Base-by-base conservation (phyloP, 441 rosid genomes). In the Oxalis stricta region DNA sequence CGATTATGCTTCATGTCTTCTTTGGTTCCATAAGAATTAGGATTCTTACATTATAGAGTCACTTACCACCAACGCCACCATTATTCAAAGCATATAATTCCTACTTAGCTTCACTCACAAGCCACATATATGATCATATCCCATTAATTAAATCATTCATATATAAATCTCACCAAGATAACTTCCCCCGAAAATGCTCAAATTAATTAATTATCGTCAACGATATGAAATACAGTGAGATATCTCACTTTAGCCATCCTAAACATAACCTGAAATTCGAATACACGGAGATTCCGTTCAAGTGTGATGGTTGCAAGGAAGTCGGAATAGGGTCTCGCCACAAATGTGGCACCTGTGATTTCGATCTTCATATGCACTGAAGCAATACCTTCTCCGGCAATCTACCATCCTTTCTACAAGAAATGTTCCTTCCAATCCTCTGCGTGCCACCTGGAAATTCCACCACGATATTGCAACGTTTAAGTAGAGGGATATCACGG, bases 271-370 rank as follows among this genome's bases (percentile, higher is more conserved):
- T 85, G 2, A 74, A 59, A 34, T 71, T 69, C 10, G 86, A 76
- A 59, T 57, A 56, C 73, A 65, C 74, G 1, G 84, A 89, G 59
- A 43, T 49, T 46, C 96, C 96, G 1, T 89, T 82, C 82, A 78
- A 76, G 66, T 89, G 98, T 22, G 94, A 89, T 13, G 96, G 96
- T 0, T 89, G 96, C 84, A 82, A 78, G 43, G 96, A 89, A 60
- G 84, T 73, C 0, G 96, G 96, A 1, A 82, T 89, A 1, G 98
- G 98, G 5, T 82, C 94, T 0, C 73, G 76, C 13, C 82, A 77
- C 63, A 77, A 70, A 23, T 89, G 98, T 56, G 11, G 68, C 4
- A 18, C 5, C 8, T 84, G 92, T 5, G 76, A 89, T 41, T 84
- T 76, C 7, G 94, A 89, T 59, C 92, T 89, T 43, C 98, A 89